A percentile compares a stretch with the other conserved stretches of the same genome.
Evolutionary conservation across 352 stramenopile genomes (phyloP).

Genomic region (Peronospora destructor): DNA sequence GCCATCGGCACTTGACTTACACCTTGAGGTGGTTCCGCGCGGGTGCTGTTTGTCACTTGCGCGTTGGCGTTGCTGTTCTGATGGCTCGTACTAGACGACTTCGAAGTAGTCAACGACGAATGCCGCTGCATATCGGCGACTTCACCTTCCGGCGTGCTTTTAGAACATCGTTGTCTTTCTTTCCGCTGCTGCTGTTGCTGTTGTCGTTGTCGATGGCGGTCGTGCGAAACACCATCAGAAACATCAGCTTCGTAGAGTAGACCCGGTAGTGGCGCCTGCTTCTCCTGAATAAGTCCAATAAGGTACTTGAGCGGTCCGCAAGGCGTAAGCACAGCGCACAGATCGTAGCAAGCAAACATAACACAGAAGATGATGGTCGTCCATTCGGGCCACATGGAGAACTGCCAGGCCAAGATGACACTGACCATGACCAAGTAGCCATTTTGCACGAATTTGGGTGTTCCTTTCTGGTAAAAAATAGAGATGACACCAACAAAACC

Average conservation of each 20-base stretch:
- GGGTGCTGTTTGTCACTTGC: slow-evolving; percentile 21
- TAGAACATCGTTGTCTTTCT: slow-evolving; percentile 14
- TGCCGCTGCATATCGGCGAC: slow-evolving; percentile 12
- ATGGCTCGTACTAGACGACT: slow-evolving; percentile 29
- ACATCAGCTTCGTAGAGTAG: slow-evolving; percentile 94
- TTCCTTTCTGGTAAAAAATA: slow-evolving; percentile 88
- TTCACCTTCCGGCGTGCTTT: slow-evolving; percentile 17
- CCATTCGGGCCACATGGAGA: slow-evolving; percentile 94
- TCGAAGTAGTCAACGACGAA: slow-evolving; percentile 36
- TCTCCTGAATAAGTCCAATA: slow-evolving; percentile 90
- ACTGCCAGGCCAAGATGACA: slow-evolving; percentile 96
- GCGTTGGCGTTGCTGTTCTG: slow-evolving; percentile 19
- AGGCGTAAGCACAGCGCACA: slow-evolving; percentile 96
- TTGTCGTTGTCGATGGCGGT: slow-evolving; percentile 26
- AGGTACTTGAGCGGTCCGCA: slow-evolving; percentile 93
- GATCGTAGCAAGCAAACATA: slow-evolving; percentile 96
- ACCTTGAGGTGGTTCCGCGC: slow-evolving; percentile 8
- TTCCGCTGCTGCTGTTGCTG: slow-evolving; percentile 10
- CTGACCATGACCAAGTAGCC: slow-evolving; percentile 92
- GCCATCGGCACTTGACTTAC: slow-evolving; percentile 6
- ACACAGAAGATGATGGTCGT: slow-evolving; percentile 89
- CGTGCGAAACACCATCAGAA: slow-evolving; percentile 59
- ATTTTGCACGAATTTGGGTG: slow-evolving; percentile 86
- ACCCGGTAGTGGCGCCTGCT: slow-evolving; percentile 85
- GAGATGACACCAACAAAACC: slow-evolving; percentile 82